Conservation (phyloP, 2,329 filamentous ascomycete genomes). For the Claviceps paspali region DNA sequence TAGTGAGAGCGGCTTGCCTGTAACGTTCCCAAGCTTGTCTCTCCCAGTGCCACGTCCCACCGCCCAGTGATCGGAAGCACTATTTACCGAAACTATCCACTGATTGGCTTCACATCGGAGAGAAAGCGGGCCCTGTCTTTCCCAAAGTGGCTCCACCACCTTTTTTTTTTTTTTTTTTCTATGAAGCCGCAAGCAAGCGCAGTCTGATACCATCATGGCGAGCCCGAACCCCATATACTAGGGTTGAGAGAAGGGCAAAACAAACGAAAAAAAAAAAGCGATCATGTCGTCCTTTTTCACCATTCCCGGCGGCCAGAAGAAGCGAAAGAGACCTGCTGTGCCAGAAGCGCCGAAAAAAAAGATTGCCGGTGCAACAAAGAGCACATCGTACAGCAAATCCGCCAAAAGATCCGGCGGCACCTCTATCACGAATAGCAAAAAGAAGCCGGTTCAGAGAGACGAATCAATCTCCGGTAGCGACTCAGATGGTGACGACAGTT, state of each 20-base stretch:
- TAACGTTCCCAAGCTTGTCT: no score
- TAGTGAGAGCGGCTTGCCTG: neutral
- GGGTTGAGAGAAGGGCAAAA: conserved; percentile 1
- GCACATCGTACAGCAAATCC: conserved; percentile 20
- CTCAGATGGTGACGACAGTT: conserved; percentile 48
- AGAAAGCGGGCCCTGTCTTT: conserved; percentile 9
- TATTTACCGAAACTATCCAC: conserved; percentile 9
- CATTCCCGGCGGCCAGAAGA: conserved; percentile 69
- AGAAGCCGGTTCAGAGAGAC: conserved; percentile 32
- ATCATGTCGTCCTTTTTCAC: conserved; percentile 95
- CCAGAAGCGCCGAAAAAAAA: conserved; percentile 44
- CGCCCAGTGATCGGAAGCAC: conserved; percentile 19
- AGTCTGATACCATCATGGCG: neutral
- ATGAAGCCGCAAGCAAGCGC: neutral
- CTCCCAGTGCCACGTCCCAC: conserved; percentile 20
- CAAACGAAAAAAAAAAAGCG: conserved; percentile 10
- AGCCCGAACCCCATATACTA: neutral
- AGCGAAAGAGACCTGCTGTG: conserved; percentile 60
- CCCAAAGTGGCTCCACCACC: conserved; percentile 16
- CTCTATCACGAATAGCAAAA: conserved; percentile 26
- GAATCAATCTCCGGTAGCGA: conserved; percentile 81
- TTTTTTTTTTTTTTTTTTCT: conserved; percentile 22
- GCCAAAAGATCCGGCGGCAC: neutral
- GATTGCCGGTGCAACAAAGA: conserved; percentile 33
- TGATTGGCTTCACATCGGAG: conserved; percentile 12